Evolutionary conservation across 441 rosid species (phyloP).

Genomic region (Mallotus japonicus): DNA sequence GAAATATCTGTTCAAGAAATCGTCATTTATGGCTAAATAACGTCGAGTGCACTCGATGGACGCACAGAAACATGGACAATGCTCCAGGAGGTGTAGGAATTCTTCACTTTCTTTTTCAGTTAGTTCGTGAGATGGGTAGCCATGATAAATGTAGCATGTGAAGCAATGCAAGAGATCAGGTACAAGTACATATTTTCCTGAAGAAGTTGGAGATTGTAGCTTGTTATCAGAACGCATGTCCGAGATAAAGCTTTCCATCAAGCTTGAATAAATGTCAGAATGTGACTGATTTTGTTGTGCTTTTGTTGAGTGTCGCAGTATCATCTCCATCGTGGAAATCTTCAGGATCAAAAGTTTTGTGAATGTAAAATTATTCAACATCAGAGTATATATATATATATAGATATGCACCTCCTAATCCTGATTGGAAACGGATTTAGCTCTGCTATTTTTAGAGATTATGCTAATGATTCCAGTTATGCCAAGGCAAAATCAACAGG

Average conservation of each 20-base stretch:
- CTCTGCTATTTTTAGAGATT: too few relatives aligned
- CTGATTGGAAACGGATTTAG: too few relatives aligned
- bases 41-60: background rate
- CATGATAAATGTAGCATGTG: background rate
- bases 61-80: background rate
- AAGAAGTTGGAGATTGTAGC: background rate
- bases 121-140: constrained; percentile 14
- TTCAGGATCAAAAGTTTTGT: too few relatives aligned
- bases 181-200: background rate
- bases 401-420: too few relatives aligned
- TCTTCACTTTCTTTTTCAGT: background rate
- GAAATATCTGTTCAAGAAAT: background rate
- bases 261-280: background rate
- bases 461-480: too few relatives aligned
- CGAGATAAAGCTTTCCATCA: background rate
- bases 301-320: background rate
- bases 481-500: too few relatives aligned
- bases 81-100: background rate
- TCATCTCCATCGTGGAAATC: background rate
- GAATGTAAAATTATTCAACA: too few relatives aligned
- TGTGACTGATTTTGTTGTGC: background rate
- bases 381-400: too few relatives aligned
- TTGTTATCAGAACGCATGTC: background rate
- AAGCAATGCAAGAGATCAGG: background rate
- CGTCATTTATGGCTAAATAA: background rate